Evolutionary conservation across 1,139 yeast genomes (phyloP).

Genomic region (Lodderomyces margitis): DNA sequence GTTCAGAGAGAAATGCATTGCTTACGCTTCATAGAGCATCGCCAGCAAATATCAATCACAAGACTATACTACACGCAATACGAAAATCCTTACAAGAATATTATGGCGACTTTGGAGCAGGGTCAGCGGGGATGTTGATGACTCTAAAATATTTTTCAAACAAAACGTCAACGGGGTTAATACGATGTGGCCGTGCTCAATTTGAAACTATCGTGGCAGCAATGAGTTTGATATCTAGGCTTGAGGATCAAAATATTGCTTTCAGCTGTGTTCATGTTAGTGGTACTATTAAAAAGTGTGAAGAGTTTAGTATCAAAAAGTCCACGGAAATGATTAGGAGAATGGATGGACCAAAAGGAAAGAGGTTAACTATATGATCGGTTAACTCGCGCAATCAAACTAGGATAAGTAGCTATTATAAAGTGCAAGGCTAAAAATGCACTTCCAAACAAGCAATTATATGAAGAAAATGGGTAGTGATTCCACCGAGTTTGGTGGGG

Average conservation of each 20-base stretch:
- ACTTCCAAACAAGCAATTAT: neutral
- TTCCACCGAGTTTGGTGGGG: too few relatives aligned
- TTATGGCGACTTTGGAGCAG: conserved; percentile 81
- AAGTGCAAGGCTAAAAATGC: too few relatives aligned
- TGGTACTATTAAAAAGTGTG: conserved; percentile 88
- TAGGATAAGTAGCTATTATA: too few relatives aligned
- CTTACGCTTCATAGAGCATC: conserved; percentile 50
- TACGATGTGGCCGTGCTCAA: conserved; percentile 71
- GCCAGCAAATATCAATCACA: conserved; percentile 42
- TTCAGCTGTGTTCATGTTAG: conserved; percentile 69
- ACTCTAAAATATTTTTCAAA: conserved; percentile 77
- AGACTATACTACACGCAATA: conserved; percentile 51
- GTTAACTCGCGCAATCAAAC: too few relatives aligned
- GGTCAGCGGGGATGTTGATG: conserved; percentile 60
- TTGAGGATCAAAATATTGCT: conserved; percentile 55
- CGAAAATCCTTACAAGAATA: conserved; percentile 52
- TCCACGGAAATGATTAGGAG: conserved; percentile 34
- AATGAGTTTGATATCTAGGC: conserved; percentile 55
- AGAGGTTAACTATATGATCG: neutral
- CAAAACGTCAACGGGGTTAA: conserved; percentile 79
- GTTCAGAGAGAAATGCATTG: conserved; percentile 35
- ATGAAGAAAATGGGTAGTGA: too few relatives aligned
- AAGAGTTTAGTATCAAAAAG: conserved; percentile 57
- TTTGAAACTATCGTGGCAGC: conserved; percentile 67
- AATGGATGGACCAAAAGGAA: conserved; percentile 7